Conservation (phyloP, 2,329 filamentous ascomycete genomes). For the Penicillium decumbens region DNA sequence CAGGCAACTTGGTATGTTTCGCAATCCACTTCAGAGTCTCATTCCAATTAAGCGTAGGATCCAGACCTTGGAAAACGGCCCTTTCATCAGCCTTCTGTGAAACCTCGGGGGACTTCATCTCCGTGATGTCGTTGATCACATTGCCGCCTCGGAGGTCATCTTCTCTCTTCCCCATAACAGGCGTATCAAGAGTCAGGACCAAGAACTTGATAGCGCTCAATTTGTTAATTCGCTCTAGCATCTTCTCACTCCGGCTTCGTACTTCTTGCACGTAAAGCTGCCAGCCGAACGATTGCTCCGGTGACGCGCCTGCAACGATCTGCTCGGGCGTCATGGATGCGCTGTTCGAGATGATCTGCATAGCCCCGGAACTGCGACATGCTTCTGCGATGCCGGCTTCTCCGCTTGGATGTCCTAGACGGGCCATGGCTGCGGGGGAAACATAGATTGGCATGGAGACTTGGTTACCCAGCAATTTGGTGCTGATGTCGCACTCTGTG, state of each 20-base stretch:
- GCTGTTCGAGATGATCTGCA: slow-evolving; percentile 88
- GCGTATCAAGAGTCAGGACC: slow-evolving; percentile 83
- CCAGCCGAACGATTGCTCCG: slow-evolving; percentile 83
- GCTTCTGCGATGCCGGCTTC: slow-evolving; percentile 81
- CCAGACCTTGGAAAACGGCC: slow-evolving; percentile 77
- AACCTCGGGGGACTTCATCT: slow-evolving; percentile 38
- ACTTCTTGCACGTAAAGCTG: slow-evolving; percentile 90
- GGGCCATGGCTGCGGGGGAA: slow-evolving; percentile 83
- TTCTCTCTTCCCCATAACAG: slow-evolving; percentile 86
- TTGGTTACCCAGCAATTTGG: slow-evolving; percentile 67
- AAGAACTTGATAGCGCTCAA: slow-evolving; percentile 75
- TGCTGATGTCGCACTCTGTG: slow-evolving; percentile 70
- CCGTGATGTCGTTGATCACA: slow-evolving; percentile 40
- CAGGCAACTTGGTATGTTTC: slow-evolving; percentile 74
- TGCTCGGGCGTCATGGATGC: slow-evolving; percentile 90
- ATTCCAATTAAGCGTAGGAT: slow-evolving; percentile 80
- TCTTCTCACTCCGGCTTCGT: slow-evolving; percentile 72
- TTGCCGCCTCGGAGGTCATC: slow-evolving; percentile 49
- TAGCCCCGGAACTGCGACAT: slow-evolving; percentile 67
- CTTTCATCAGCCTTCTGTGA: slow-evolving; percentile 41
- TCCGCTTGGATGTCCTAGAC: slow-evolving; percentile 78
- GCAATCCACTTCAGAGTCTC: slow-evolving; percentile 76
- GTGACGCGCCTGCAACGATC: slow-evolving; percentile 66
- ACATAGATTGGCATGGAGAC: slow-evolving; percentile 77
- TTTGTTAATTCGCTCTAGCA: slow-evolving; percentile 70